These are phyloP conservation scores for Azolla pinnata DNA, from an alignment of 75 land plant genomes.

Conservation along the genomic window DNA sequence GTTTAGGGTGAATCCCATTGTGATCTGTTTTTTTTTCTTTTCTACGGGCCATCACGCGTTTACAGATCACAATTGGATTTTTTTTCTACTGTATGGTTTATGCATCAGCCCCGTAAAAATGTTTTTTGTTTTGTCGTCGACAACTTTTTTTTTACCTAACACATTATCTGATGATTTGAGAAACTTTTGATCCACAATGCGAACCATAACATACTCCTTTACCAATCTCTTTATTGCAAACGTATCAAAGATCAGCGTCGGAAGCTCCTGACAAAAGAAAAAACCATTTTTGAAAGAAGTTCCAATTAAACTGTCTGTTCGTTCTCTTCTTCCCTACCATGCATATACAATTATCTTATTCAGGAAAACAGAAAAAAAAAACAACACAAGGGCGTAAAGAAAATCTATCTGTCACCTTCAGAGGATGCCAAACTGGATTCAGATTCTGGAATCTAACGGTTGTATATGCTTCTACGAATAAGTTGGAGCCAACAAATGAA, in stretches of 20 bases:
- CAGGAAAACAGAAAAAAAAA: background rate
- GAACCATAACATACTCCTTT: constrained; percentile 33
- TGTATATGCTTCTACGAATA: constrained; percentile 26
- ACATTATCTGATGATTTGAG: constrained; percentile 17
- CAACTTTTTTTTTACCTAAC: constrained; percentile 14
- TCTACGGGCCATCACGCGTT: too few relatives aligned
- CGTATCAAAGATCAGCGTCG: constrained; percentile 32
- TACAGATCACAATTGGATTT: background rate
- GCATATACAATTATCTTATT: background rate
- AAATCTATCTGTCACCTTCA: constrained; percentile 17
- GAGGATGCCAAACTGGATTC: constrained; percentile 51
- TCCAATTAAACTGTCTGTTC: background rate
- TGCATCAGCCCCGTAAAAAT: background rate
- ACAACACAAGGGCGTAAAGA: background rate
- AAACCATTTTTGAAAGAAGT: background rate
- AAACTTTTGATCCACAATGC: constrained; percentile 35
- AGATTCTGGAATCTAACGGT: constrained; percentile 37
- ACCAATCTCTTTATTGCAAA: constrained; percentile 36
- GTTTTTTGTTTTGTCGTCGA: background rate
- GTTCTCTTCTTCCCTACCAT: background rate
- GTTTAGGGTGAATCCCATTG: too few relatives aligned
- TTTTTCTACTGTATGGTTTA: background rate
- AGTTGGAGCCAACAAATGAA: constrained; percentile 39
- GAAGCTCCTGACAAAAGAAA: constrained; percentile 31
- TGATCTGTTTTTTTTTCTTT: too few relatives aligned